Conservation (phyloP, 2,329 filamentous ascomycete genomes). For the Colletotrichum scovillei region DNA sequence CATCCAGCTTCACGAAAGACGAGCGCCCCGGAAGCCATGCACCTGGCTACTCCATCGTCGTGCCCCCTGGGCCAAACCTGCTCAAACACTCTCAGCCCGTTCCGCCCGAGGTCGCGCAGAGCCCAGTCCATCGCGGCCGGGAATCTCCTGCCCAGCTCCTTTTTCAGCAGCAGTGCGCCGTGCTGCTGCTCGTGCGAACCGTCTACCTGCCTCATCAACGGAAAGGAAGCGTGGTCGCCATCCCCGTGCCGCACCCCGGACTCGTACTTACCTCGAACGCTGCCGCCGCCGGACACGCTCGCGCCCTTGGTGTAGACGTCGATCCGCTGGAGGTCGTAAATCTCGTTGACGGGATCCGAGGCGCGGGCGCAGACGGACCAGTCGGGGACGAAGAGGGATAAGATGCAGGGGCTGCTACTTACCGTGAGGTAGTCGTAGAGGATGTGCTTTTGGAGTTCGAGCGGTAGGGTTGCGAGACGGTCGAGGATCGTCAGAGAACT, state of each 20-base stretch:
- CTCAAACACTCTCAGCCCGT: neutral
- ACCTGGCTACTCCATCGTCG: conserved; percentile 18
- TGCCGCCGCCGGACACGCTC: too few relatives aligned
- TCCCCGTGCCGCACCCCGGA: neutral
- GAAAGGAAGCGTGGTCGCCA: neutral
- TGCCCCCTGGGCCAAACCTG: conserved; percentile 1
- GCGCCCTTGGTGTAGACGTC: conserved; percentile 22
- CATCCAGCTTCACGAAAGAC: neutral
- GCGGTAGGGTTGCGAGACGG: conserved; percentile 15
- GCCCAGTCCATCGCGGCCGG: conserved; percentile 6
- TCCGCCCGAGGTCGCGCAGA: conserved; percentile 3
- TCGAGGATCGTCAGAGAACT: neutral
- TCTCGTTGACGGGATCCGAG: conserved; percentile 9
- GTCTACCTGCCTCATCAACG: neutral
- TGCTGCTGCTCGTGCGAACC: neutral
- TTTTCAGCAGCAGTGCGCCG: neutral
- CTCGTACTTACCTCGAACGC: neutral
- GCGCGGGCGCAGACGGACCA: conserved; percentile 27
- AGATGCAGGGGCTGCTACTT: conserved; percentile 11
- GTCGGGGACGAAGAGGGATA: conserved; percentile 25
- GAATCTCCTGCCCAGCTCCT: neutral
- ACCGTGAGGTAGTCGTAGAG: conserved; percentile 13
- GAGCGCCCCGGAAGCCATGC: conserved; percentile 18
- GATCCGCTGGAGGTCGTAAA: conserved; percentile 26
- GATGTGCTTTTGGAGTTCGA: conserved; percentile 24